Conservation (phyloP, 495 filamentous ascomycete genomes). For the Lophiostoma macrostomum region DNA sequence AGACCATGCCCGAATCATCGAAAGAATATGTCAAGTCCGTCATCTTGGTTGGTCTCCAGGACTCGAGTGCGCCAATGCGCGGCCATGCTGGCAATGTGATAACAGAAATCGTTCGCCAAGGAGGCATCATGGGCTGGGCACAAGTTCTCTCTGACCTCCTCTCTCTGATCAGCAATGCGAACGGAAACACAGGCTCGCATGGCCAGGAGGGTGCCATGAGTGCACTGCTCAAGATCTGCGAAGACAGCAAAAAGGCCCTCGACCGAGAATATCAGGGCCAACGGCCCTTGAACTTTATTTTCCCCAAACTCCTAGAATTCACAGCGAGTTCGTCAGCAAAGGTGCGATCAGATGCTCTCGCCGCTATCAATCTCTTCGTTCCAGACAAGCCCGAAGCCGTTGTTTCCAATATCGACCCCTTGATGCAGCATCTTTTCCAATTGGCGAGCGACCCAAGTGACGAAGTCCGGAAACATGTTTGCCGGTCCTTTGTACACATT, state of each 20-base stretch:
- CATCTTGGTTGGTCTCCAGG: conserved; percentile 73
- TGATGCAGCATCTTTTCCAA: conserved; percentile 77
- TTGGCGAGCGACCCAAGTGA: conserved; percentile 69
- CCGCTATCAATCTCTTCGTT: conserved; percentile 86
- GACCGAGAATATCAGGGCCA: conserved; percentile 84
- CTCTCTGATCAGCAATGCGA: conserved; percentile 67
- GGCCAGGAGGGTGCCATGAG: conserved; percentile 93
- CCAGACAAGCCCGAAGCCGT: conserved; percentile 74
- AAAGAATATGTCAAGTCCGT: conserved; percentile 73
- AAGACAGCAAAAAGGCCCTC: conserved; percentile 85
- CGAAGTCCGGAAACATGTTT: conserved; percentile 86
- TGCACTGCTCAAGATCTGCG: conserved; percentile 89
- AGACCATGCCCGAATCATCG: conserved; percentile 65
- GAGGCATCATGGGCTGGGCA: conserved; percentile 87
- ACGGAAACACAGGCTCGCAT: conserved; percentile 60
- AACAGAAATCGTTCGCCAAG: conserved; percentile 84
- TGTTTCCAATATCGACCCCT: conserved; percentile 68
- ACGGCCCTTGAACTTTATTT: conserved; percentile 79
- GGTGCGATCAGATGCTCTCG: conserved; percentile 74
- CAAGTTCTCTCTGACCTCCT: conserved; percentile 81
- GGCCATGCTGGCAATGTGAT: conserved; percentile 89
- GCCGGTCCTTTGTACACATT: conserved; percentile 86
- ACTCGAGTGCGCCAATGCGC: conserved; percentile 77
- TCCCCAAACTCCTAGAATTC: conserved; percentile 87
- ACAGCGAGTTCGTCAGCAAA: conserved; percentile 69